These are phyloP conservation scores for Globisporangium canariense DNA, from an alignment of 352 stramenopile species.

Conservation along the genomic window DNA sequence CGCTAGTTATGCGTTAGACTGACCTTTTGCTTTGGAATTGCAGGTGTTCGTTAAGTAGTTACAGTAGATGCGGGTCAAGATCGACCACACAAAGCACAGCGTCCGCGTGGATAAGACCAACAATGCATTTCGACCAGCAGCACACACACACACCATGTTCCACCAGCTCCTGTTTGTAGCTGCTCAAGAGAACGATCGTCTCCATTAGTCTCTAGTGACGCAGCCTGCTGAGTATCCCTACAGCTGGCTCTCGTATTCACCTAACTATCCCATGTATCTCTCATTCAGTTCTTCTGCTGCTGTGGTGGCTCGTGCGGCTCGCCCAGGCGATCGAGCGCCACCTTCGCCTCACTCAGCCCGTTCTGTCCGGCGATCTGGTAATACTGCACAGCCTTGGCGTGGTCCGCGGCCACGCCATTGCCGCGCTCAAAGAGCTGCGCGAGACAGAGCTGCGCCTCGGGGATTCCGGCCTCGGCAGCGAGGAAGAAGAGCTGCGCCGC, in stretches of 20 bases:
- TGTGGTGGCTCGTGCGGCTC: slow-evolving; percentile 31
- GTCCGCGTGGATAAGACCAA: not conserved
- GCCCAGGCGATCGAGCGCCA: slow-evolving; percentile 51
- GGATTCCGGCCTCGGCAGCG: slow-evolving; percentile 54
- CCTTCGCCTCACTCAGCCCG: slow-evolving; percentile 46
- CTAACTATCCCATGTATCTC: not conserved
- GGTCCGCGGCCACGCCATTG: slow-evolving; percentile 41
- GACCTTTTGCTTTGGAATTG: not conserved
- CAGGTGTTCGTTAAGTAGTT: slow-evolving; percentile 17
- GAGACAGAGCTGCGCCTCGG: slow-evolving; percentile 71
- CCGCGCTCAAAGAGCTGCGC: slow-evolving; percentile 73
- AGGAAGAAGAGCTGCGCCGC: slow-evolving; percentile 74
- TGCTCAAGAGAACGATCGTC: too few species aligned
- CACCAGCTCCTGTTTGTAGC: not conserved
- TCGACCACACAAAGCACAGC: not conserved
- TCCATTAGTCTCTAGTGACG: not conserved
- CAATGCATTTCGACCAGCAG: slow-evolving; percentile 1
- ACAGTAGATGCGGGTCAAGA: slow-evolving; percentile 2
- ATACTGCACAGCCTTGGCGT: slow-evolving; percentile 69
- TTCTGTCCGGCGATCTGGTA: slow-evolving; percentile 65
- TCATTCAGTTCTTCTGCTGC: slow-evolving; percentile 5
- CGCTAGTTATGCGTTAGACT: not conserved
- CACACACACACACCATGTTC: not conserved
- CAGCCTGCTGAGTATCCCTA: not conserved
- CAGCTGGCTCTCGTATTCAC: not conserved